Percentiles rank a stretch among this genome's conserved stretches.
Evolutionary conservation across 2,329 filamentous ascomycete genomes (phyloP).

Genomic region (Colletotrichum magnum): DNA sequence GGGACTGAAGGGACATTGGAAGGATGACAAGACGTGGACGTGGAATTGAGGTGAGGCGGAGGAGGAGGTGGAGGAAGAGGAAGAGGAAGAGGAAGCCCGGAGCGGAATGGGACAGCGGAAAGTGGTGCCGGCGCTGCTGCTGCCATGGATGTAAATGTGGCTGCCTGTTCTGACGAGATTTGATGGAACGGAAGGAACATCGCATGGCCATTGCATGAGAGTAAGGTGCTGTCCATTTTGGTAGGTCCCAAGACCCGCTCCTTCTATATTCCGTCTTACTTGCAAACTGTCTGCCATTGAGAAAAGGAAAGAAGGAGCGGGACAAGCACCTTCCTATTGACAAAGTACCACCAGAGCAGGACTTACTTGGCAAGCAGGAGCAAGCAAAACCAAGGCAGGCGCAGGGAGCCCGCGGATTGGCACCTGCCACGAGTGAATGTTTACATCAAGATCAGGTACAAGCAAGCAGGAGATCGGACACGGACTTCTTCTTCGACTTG

Average conservation of each 20-base stretch:
- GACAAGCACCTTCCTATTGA: background rate
- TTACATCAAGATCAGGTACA: no score
- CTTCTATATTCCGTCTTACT: background rate
- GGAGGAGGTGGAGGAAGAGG: background rate
- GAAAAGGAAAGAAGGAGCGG: background rate
- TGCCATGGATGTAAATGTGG: background rate
- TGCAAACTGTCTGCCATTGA: background rate
- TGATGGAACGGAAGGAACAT: background rate
- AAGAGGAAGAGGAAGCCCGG: background rate
- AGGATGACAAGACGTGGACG: no score
- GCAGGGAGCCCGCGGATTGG: background rate
- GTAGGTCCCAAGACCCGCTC: background rate
- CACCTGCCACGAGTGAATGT: no score
- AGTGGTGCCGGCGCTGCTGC: background rate
- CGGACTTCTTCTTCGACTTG: no score
- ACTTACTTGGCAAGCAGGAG: background rate
- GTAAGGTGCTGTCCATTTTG: background rate
- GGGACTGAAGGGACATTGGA: no score
- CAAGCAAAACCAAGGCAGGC: background rate
- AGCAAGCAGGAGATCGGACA: background rate
- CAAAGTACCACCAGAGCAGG: background rate
- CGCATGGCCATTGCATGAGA: background rate
- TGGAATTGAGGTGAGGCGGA: no score
- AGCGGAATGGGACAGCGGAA: background rate
- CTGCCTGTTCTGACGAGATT: conserved; percentile 5